These are phyloP conservation scores for Microascus cirrosus DNA, from an alignment of 2,329 filamentous ascomycete species.

Conservation along the genomic window DNA sequence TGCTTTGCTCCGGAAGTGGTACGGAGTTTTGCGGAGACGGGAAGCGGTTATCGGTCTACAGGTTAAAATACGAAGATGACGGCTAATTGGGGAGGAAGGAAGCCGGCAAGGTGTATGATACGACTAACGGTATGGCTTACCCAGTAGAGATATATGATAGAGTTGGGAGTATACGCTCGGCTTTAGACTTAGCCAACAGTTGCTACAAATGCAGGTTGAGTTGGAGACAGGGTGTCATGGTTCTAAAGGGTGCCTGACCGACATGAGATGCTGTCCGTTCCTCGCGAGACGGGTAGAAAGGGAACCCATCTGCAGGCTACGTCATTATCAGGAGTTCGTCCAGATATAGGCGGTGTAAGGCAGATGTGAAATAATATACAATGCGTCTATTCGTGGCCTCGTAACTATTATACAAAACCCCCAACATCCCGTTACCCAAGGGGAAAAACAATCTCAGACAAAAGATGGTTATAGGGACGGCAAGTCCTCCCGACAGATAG, in stretches of 20 bases:
- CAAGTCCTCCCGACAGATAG: slow-evolving; percentile 83
- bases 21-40: slow-evolving; percentile 27
- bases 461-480: slow-evolving; percentile 57
- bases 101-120: background rate
- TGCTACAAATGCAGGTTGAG: too few species aligned
- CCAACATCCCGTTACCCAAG: background rate
- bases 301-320: too few species aligned
- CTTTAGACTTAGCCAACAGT: too few species aligned
- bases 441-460: background rate
- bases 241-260: too few species aligned
- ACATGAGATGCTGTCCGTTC: too few species aligned
- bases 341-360: too few species aligned
- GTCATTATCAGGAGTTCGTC: too few species aligned
- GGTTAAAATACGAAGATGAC: background rate
- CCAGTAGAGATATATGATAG: background rate
- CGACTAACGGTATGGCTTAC: background rate
- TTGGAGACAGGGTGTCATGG: too few species aligned
- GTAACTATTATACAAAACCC: background rate
- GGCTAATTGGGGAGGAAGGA: background rate
- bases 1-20: slow-evolving; percentile 26
- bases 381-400: background rate
- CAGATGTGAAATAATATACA: background rate
- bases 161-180: background rate
- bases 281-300: too few species aligned
- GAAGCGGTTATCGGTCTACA: slow-evolving; percentile 23